Evolutionary conservation across 1,139 yeast genomes (phyloP).

Genomic region (Hyphopichia fennica): DNA sequence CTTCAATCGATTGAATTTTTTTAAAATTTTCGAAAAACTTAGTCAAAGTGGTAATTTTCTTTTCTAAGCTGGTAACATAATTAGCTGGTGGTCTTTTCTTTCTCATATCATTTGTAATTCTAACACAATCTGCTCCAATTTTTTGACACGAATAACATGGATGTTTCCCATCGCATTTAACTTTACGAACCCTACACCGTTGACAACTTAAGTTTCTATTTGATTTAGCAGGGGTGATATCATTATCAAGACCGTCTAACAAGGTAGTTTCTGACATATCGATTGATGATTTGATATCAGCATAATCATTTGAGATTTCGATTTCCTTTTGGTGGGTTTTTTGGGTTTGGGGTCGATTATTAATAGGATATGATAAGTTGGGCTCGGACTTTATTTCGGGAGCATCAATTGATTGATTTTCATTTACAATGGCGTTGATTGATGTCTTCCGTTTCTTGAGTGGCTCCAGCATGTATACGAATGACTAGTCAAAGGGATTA

Average conservation of each 20-base stretch:
- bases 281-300: background rate
- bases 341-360: too few relatives aligned
- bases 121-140: conserved; percentile 47
- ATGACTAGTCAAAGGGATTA: background rate
- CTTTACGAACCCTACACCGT: conserved; percentile 52
- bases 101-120: conserved; percentile 51
- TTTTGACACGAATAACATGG: conserved; percentile 55
- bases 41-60: conserved; percentile 23
- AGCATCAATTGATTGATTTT: background rate
- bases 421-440: background rate
- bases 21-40: conserved; percentile 25
- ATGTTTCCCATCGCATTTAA: conserved; percentile 49
- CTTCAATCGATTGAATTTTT: conserved; percentile 19
- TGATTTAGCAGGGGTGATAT: background rate
- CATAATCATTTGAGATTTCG: too few relatives aligned
- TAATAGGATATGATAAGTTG: background rate
- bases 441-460: background rate
- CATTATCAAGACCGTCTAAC: background rate
- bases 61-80: conserved; percentile 44
- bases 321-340: too few relatives aligned
- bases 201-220: conserved; percentile 31
- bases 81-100: conserved; percentile 52
- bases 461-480: background rate
- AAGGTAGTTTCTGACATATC: background rate
- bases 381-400: background rate